These are phyloP conservation scores for Endocarpon pusillum DNA, from an alignment of 495 filamentous ascomycete genomes.

Conservation along the genomic window DNA sequence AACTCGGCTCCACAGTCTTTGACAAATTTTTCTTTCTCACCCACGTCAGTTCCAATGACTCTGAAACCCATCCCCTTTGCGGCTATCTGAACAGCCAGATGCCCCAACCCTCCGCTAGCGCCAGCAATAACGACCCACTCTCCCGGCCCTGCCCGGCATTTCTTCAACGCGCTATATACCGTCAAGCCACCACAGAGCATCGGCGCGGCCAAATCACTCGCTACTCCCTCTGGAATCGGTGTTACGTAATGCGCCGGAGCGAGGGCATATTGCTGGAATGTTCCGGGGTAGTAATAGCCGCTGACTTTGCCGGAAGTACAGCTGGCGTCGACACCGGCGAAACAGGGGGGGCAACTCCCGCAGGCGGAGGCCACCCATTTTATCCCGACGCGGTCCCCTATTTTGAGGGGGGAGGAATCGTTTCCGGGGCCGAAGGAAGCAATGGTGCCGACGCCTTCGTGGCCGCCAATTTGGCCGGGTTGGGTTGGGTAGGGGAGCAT, in stretches of 20 bases:
- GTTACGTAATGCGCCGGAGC: slow-evolving; percentile 50
- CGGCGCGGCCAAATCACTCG: slow-evolving; percentile 42
- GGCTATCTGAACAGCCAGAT: slow-evolving; percentile 49
- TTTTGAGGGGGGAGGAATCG: slow-evolving; percentile 36
- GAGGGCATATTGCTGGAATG: slow-evolving; percentile 57
- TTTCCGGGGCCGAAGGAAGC: slow-evolving; percentile 33
- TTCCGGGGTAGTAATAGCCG: slow-evolving; percentile 44
- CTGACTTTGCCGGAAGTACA: slow-evolving; percentile 40
- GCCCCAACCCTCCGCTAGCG: slow-evolving; percentile 50
- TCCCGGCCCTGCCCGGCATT: slow-evolving; percentile 38
- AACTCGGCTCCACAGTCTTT: slow-evolving; percentile 45
- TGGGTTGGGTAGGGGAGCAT: slow-evolving; percentile 44
- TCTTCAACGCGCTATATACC: slow-evolving; percentile 39
- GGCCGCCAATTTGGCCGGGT: slow-evolving; percentile 46
- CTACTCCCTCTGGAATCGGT: slow-evolving; percentile 44
- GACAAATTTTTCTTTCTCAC: slow-evolving; percentile 42
- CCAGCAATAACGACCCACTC: slow-evolving; percentile 51
- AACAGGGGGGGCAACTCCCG: slow-evolving; percentile 37
- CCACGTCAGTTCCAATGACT: slow-evolving; percentile 52
- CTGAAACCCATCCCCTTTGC: slow-evolving; percentile 43
- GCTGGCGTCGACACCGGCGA: slow-evolving; percentile 37
- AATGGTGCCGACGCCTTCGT: slow-evolving; percentile 43
- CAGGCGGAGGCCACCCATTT: slow-evolving; percentile 35
- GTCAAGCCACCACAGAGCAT: slow-evolving; percentile 47
- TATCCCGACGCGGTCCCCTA: slow-evolving; percentile 49